A percentile compares a stretch with the other conserved stretches of the same genome.
Conservation (phyloP, 148 eudicot genomes). For the Rhododendron molle region DNA sequence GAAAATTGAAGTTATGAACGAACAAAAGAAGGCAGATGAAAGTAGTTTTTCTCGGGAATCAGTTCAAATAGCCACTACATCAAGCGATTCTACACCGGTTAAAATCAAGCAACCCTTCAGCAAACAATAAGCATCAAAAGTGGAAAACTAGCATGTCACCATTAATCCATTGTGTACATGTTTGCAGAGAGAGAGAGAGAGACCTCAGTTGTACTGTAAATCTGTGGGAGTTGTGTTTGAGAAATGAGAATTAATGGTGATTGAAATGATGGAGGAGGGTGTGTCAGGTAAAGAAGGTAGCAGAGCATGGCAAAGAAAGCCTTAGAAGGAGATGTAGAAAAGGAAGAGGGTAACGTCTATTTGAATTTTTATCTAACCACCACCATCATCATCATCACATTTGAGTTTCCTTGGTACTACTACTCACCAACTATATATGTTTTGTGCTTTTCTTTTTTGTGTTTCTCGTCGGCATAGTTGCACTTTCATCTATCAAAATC, state of each 20-base stretch:
- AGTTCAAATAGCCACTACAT: no score
- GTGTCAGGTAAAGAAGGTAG: not conserved
- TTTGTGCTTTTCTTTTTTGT: not conserved
- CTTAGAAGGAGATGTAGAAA: no score
- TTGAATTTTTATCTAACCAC: conserved; percentile 1
- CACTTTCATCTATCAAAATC: not conserved
- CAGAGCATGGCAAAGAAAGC: no score
- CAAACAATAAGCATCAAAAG: not conserved
- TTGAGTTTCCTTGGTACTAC: not conserved
- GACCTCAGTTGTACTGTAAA: not conserved
- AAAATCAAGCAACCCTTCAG: not conserved
- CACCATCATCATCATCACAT: not conserved
- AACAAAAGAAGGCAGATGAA: not conserved
- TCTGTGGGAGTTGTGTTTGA: not conserved
- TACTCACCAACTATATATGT: not conserved
- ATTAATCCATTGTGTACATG: not conserved
- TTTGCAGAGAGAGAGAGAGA: not conserved
- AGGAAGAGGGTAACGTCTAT: not conserved
- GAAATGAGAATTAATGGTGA: not conserved
- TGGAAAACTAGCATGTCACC: not conserved
- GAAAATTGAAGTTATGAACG: not conserved
- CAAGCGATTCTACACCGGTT: not conserved
- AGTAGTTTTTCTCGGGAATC: no score
- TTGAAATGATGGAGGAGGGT: no score
- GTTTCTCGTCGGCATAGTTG: not conserved